Evolutionary conservation across 306 rosid species (phyloP).

Genomic region (barrel medic (Medicago truncatula)): DNA sequence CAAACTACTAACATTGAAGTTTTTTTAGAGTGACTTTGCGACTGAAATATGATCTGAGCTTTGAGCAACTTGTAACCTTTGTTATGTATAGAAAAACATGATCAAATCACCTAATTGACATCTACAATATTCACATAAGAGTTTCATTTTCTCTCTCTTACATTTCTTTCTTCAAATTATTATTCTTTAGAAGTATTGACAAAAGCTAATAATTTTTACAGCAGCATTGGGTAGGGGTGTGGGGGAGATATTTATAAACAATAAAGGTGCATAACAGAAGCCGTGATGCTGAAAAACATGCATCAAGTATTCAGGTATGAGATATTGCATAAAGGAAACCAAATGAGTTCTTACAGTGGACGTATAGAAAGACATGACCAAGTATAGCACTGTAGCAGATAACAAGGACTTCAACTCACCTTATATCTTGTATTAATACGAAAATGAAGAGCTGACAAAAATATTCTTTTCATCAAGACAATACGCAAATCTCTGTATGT

Average conservation of each 20-base stretch:
- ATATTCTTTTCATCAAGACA: conserved; percentile 98
- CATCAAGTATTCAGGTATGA: neutral
- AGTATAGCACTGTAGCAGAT: conserved; percentile 17
- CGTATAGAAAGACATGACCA: conserved; percentile 3
- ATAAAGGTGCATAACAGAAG: conserved; percentile 23
- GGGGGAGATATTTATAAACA: neutral
- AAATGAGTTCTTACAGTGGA: conserved; percentile 8
- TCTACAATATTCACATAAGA: conserved; percentile 14
- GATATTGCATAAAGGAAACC: conserved; percentile 16
- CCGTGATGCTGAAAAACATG: neutral
- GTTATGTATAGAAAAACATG: conserved; percentile 7
- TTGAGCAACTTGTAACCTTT: conserved; percentile 4
- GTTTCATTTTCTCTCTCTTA: conserved; percentile 18
- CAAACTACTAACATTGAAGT: neutral
- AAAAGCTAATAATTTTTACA: neutral
- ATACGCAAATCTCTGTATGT: conserved; percentile 88
- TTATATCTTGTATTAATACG: conserved; percentile 97
- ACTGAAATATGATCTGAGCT: conserved; percentile 12
- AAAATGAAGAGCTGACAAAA: conserved; percentile 95
- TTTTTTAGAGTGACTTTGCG: neutral
- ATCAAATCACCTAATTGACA: neutral
- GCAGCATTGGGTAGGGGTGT: neutral
- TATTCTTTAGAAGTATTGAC: conserved; percentile 8
- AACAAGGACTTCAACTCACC: conserved; percentile 55
- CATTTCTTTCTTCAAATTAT: conserved; percentile 26